Conservation (phyloP, 768 basidiomycete genomes). For the Mrakia hoshinonis region DNA sequence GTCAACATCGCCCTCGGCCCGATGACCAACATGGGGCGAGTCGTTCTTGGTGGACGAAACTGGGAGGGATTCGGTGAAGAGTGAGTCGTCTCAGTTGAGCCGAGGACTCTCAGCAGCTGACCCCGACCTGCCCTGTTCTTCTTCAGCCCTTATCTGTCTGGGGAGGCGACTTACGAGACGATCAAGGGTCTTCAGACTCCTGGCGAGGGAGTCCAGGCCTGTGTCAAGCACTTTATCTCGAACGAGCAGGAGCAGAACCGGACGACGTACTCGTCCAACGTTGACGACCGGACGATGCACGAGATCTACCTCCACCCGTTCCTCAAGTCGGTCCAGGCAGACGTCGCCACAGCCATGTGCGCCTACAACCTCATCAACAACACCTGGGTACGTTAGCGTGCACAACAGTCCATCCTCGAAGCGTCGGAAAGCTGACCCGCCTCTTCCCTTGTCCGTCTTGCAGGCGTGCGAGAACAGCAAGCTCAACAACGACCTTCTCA, state of each 20-base stretch:
- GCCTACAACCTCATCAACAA: constrained; percentile 44
- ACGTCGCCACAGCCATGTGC: constrained; percentile 45
- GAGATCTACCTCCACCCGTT: constrained; percentile 46
- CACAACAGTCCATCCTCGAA: background rate
- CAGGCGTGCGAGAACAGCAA: constrained; percentile 49
- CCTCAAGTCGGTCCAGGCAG: constrained; percentile 52
- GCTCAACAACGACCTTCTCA: constrained; percentile 61
- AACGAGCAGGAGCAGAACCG: constrained; percentile 40
- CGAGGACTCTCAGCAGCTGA: background rate
- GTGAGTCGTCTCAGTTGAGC: background rate
- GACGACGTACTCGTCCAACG: constrained; percentile 48
- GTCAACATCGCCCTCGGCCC: constrained; percentile 9
- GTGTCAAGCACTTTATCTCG: constrained; percentile 53
- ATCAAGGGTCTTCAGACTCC: constrained; percentile 45
- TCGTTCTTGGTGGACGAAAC: background rate
- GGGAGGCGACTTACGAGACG: constrained; percentile 67
- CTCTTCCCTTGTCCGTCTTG: background rate
- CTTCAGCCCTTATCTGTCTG: constrained; percentile 44
- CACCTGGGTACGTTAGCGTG: constrained; percentile 60
- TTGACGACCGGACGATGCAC: constrained; percentile 71
- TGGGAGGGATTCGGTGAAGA: constrained; percentile 19
- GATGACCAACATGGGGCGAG: constrained; percentile 2
- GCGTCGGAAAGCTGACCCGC: background rate
- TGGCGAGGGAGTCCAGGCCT: constrained; percentile 45
- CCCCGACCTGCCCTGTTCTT: background rate